Evolutionary conservation across 768 basidiomycete species (phyloP).

Genomic region (Hirschioporus abietinus): DNA sequence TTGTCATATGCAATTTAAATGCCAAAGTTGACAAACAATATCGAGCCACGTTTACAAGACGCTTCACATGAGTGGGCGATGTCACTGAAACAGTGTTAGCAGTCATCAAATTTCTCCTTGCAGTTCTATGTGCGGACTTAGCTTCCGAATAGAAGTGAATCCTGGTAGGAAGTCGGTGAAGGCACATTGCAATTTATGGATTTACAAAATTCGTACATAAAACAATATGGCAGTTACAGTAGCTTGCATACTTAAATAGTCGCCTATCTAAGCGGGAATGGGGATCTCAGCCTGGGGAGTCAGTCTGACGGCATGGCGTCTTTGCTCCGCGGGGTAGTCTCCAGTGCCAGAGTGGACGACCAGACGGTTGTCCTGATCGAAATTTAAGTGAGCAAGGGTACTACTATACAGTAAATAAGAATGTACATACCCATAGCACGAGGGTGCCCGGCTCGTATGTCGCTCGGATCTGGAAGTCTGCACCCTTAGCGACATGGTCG

Average conservation of each 20-base stretch:
- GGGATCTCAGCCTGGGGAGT: conserved; percentile 47
- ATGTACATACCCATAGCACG: conserved; percentile 43
- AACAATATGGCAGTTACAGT: no score
- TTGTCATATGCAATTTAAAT: neutral
- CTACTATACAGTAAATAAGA: neutral
- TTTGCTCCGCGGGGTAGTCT: conserved; percentile 32
- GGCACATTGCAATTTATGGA: neutral
- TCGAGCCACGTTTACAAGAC: neutral
- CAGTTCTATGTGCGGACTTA: no score
- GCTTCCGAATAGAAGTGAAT: no score
- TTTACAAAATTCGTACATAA: neutral
- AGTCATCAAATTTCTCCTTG: no score
- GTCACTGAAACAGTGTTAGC: neutral
- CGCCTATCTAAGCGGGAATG: conserved; percentile 23
- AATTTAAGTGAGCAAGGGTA: neutral
- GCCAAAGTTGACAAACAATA: neutral
- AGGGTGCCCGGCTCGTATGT: conserved; percentile 48
- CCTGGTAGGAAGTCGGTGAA: no score
- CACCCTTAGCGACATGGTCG: conserved; percentile 46
- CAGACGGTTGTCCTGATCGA: conserved; percentile 38
- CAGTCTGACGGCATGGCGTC: conserved; percentile 41
- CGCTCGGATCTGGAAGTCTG: conserved; percentile 46
- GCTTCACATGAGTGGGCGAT: neutral
- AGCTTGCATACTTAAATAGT: neutral
- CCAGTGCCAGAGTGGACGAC: conserved; percentile 41